Conservation (phyloP, 208 protist species). For the Leishmania aethiopica region DNA sequence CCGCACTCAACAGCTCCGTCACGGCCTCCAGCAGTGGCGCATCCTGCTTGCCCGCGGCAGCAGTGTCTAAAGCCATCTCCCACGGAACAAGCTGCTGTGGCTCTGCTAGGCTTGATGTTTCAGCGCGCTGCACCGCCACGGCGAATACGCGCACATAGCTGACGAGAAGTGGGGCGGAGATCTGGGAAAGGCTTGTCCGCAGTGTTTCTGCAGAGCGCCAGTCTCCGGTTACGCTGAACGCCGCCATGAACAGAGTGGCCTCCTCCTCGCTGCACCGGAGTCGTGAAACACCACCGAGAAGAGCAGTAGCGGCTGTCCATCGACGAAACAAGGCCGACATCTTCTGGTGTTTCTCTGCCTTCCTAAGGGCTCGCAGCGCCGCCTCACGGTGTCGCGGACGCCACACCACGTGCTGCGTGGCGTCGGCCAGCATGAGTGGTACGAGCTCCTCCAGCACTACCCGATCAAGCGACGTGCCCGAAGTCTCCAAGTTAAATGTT, state of each 20-base stretch:
- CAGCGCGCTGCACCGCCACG: conserved; percentile 3
- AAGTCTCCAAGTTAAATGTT: not conserved
- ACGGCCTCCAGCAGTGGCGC: conserved; percentile 8
- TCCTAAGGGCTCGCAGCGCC: conserved; percentile 12
- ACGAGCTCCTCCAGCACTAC: conserved; percentile 18
- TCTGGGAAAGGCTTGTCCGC: not conserved
- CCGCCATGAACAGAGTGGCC: conserved; percentile 22
- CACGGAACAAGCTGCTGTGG: conserved; percentile 23
- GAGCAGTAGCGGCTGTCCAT: not conserved
- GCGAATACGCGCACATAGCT: conserved; percentile 22
- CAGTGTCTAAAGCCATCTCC: conserved; percentile 26
- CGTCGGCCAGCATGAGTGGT: conserved; percentile 35
- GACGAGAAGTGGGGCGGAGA: conserved; percentile 7
- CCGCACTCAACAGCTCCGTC: conserved; percentile 7
- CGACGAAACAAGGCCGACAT: conserved; percentile 16
- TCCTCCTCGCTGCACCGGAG: conserved; percentile 15
- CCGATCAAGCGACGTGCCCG: not conserved
- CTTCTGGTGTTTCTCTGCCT: conserved; percentile 2
- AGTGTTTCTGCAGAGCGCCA: conserved; percentile 29
- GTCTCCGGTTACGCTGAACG: conserved; percentile 26
- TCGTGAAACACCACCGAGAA: not conserved
- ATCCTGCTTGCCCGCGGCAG: not conserved
- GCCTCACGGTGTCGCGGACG: conserved; percentile 24
- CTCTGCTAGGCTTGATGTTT: not conserved
- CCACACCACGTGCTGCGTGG: conserved; percentile 26